These are phyloP conservation scores for Tolypocladium tropicale DNA, from an alignment of 2,329 filamentous ascomycete genomes.

Conservation along the genomic window DNA sequence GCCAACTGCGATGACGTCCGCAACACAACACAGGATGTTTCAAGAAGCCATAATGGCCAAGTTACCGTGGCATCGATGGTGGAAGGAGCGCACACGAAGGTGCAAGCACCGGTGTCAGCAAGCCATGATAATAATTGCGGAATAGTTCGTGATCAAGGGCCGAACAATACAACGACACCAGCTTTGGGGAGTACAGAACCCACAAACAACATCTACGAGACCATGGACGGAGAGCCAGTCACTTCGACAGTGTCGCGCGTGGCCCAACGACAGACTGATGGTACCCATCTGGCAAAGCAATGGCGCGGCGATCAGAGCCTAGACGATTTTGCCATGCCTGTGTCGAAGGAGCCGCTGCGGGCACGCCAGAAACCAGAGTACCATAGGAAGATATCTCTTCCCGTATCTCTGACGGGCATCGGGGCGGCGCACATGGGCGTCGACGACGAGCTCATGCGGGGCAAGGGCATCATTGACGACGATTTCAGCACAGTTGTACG, in stretches of 20 bases:
- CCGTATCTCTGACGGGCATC: slow-evolving; percentile 13
- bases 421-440: slow-evolving; percentile 11
- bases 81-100: neutral
- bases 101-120: neutral
- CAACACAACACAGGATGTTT: neutral
- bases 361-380: neutral
- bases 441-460: slow-evolving; percentile 9
- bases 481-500: slow-evolving; percentile 7
- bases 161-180: slow-evolving; percentile 4
- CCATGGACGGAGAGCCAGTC: neutral
- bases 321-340: neutral
- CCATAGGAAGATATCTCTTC: slow-evolving; percentile 4
- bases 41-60: neutral
- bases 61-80: neutral
- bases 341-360: neutral
- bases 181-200: neutral
- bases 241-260: neutral
- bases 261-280: neutral
- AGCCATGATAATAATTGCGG: neutral
- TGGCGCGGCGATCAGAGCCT: neutral
- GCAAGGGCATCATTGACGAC: slow-evolving; percentile 7
- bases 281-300: neutral
- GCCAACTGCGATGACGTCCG: neutral
- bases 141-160: slow-evolving; percentile 1
- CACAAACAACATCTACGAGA: neutral